Conservation (phyloP, 73 alveolate species). For the Effrenium voratum region DNA sequence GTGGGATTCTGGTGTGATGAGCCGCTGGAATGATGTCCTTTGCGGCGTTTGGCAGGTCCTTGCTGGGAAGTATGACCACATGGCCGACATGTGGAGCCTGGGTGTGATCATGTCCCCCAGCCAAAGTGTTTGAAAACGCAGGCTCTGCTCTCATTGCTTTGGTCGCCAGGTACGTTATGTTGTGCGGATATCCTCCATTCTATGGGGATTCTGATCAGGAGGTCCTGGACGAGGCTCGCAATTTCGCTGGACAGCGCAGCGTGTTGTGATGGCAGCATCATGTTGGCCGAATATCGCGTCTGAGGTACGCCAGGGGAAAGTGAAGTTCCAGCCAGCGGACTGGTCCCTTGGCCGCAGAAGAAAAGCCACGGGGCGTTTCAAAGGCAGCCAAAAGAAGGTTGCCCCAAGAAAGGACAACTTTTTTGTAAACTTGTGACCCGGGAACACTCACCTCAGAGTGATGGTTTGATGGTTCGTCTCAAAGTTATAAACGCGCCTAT, state of each 20-base stretch:
- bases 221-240: constrained; percentile 71
- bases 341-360: constrained; percentile 66
- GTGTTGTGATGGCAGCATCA: not conserved
- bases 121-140: not conserved
- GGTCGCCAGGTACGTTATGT: constrained; percentile 57
- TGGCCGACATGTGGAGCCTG: constrained; percentile 93
- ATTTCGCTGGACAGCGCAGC: not conserved
- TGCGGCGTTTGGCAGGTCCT: constrained; percentile 19
- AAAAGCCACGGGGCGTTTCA: too few species aligned
- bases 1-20: too few species aligned
- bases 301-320: constrained; percentile 76
- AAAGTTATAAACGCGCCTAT: too few species aligned
- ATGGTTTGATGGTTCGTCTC: too few species aligned
- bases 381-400: too few species aligned
- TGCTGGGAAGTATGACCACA: constrained; percentile 87
- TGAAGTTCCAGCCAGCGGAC: constrained; percentile 83
- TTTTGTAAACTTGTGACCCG: too few species aligned
- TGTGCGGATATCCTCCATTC: constrained; percentile 94
- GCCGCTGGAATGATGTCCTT: not conserved
- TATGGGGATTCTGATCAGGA: constrained; percentile 92
- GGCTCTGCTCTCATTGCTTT: not conserved
- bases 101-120: constrained; percentile 64
- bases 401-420: too few species aligned
- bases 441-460: too few species aligned
- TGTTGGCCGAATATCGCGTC: not conserved